These are phyloP conservation scores for Sugiyamaella valdiviana DNA, from an alignment of 805 yeast genomes.

Conservation along the genomic window DNA sequence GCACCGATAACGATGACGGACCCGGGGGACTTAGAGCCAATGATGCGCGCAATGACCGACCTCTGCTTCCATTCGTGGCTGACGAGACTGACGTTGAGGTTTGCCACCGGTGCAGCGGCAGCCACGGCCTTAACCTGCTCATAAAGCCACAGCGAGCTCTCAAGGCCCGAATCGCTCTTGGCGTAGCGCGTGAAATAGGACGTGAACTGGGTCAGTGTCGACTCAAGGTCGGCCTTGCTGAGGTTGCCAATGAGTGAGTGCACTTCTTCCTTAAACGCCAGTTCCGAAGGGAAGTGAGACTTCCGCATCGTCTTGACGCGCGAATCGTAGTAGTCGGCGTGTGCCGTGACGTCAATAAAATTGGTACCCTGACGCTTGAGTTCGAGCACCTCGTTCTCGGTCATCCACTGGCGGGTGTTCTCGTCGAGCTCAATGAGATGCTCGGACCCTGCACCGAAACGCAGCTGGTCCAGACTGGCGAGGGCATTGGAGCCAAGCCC, in stretches of 20 bases:
- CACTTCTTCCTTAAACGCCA: slow-evolving; percentile 37
- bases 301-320: slow-evolving; percentile 6
- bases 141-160: slow-evolving; percentile 66
- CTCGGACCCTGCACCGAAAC: not conserved
- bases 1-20: slow-evolving; percentile 72
- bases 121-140: slow-evolving; percentile 38
- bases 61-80: slow-evolving; percentile 75
- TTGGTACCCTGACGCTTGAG: slow-evolving; percentile 42
- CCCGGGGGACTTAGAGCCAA: slow-evolving; percentile 34
- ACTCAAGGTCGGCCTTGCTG: slow-evolving; percentile 42
- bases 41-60: slow-evolving; percentile 60
- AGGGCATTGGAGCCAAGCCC: not conserved
- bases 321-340: slow-evolving; percentile 20
- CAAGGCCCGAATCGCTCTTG: slow-evolving; percentile 59
- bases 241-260: slow-evolving; percentile 39
- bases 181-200: slow-evolving; percentile 73
- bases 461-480: not conserved
- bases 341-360: slow-evolving; percentile 61
- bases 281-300: slow-evolving; percentile 46
- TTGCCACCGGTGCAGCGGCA: slow-evolving; percentile 24
- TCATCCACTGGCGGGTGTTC: slow-evolving; percentile 22
- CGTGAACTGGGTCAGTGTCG: slow-evolving; percentile 54
- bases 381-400: slow-evolving; percentile 40
- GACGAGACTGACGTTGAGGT: slow-evolving; percentile 43
- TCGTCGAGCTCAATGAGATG: not conserved